Evolutionary conservation across 495 filamentous ascomycete species (phyloP).

Genomic region (Monascus purpureus): DNA sequence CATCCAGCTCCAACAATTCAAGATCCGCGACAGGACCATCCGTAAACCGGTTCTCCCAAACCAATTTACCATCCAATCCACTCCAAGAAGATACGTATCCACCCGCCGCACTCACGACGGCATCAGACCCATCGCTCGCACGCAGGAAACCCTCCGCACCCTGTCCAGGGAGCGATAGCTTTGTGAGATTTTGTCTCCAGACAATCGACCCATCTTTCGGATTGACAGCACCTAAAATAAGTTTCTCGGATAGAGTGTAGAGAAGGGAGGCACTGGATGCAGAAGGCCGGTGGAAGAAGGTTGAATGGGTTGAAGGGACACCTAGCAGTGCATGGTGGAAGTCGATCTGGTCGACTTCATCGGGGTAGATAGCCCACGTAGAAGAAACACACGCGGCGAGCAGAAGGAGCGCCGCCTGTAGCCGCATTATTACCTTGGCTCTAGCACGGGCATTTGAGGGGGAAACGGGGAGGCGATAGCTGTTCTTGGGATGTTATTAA

Average conservation of each 20-base stretch:
- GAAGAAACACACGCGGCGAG: conserved; percentile 28
- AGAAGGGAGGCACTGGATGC: conserved; percentile 75
- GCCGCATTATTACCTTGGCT: conserved; percentile 25
- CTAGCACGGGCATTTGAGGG: conserved; percentile 16
- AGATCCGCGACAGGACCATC: conserved; percentile 55
- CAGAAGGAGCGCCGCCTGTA: conserved; percentile 28
- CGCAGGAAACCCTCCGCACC: conserved; percentile 42
- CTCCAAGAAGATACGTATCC: conserved; percentile 66
- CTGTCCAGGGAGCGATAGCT: conserved; percentile 14
- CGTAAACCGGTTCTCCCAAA: conserved; percentile 50
- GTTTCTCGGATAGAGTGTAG: conserved; percentile 76
- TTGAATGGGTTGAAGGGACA: conserved; percentile 61
- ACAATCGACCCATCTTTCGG: conserved; percentile 71
- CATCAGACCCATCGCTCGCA: conserved; percentile 57
- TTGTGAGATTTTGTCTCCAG: conserved; percentile 67
- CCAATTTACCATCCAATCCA: conserved; percentile 62
- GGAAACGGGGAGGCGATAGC: conserved; percentile 4
- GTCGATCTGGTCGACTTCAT: conserved; percentile 86
- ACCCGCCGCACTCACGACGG: conserved; percentile 56
- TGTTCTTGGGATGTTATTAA: conserved; percentile 1
- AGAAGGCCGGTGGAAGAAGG: conserved; percentile 87
- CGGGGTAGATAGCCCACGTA: conserved; percentile 57
- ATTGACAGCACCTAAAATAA: conserved; percentile 75
- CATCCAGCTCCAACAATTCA: conserved; percentile 63
- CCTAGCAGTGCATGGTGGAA: conserved; percentile 87